Percentiles rank a stretch among this genome's conserved stretches.
These are phyloP conservation scores for Paratinospora sagittata DNA, from an alignment of 164 flowering plant species.

Conservation along the genomic window DNA sequence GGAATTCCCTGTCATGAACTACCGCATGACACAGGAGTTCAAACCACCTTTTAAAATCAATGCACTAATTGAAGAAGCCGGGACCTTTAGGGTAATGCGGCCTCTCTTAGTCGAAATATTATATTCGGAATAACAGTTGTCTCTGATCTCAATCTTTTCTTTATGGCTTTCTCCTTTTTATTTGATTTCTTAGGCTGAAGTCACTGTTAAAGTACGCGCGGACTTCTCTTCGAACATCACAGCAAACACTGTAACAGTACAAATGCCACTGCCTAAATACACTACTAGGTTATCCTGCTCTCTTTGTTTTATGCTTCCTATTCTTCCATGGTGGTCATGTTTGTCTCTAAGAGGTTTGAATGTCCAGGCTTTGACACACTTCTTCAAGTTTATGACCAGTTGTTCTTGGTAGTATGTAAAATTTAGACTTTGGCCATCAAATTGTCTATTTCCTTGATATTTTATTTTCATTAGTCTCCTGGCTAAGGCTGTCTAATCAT, in stretches of 20 bases:
- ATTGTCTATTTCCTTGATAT: background rate
- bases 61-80: conserved; percentile 87
- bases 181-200: conserved; percentile 68
- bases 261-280: conserved; percentile 81
- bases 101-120: background rate
- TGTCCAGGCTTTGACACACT: background rate
- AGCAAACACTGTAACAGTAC: conserved; percentile 70
- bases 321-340: background rate
- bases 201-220: conserved; percentile 73
- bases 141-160: background rate
- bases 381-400: background rate
- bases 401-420: background rate
- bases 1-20: conserved; percentile 97
- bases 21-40: conserved; percentile 94
- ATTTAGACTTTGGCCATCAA: background rate
- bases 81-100: conserved; percentile 58
- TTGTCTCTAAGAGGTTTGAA: background rate
- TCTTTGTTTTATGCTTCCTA: conserved; percentile 1
- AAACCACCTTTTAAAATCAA: conserved; percentile 89
- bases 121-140: background rate
- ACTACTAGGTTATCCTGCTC: conserved; percentile 57
- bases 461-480: background rate
- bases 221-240: conserved; percentile 73
- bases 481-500: too few relatives aligned
- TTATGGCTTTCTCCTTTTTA: background rate